Evolutionary conservation across 805 yeast species (phyloP), one percentile per base, ranked within the genome.

Genomic region (Metschnikowia shivogae): DNA sequence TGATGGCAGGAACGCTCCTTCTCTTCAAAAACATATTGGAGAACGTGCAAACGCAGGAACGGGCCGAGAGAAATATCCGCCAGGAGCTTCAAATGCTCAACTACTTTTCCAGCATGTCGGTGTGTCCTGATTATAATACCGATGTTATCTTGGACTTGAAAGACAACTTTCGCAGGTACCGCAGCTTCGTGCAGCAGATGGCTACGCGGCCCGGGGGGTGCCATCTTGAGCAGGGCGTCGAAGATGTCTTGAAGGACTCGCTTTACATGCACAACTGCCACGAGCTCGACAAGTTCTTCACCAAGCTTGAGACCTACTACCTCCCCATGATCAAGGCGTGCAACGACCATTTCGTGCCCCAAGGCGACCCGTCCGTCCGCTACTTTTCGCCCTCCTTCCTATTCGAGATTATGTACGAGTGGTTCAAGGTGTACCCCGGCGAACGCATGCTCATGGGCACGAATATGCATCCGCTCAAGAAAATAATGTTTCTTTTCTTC

Each of bases 371-470:
- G 6, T 55, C 54, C 44, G 49, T 65, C 9, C 48, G 55, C 19
- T 65, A 53, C 41, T 54, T 57, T 4, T 63, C 72, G 11, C 62
- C 65, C 5, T 54, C 60, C 7, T 47, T 67, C 17, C 44, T 67
- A 7, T 71, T 64, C 52, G 62, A 70, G 24, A 43, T 70, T 40
- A 36, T 65, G 14, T 62, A 57, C n/a, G 58, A 59, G 27, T 71
- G 74, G 72, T 63, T 65, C 44, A 61, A 55, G 29, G 55, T 62
- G 38, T 58, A 61, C 40, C 73, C 74, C 2, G 62, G 66, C 31
- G 65, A 65, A 20, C 57, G 61, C 9, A 45, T 59, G 42, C 55
- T 70, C 6, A 48, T 63, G 44, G 65, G 68, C 1, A 47, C 62
- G 9, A 46, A 48, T 2, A 50, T 57, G 34, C 48, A 59, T 26